These are phyloP conservation scores for Pleurotus citrinopileatus DNA, from an alignment of 768 basidiomycete genomes.

Conservation along the genomic window DNA sequence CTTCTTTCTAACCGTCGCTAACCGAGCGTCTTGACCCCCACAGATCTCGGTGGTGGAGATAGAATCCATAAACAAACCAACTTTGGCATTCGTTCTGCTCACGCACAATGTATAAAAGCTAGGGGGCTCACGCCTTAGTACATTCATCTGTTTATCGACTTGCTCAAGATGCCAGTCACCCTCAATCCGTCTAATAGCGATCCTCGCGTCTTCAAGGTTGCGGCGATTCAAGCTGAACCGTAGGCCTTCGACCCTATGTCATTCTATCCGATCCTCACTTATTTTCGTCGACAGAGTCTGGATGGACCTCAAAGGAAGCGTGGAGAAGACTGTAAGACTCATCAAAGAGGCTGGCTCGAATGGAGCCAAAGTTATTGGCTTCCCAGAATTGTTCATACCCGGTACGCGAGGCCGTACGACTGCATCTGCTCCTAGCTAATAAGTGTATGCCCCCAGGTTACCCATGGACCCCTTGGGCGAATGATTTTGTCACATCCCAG, in stretches of 20 bases:
- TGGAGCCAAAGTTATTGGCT: conserved; percentile 28
- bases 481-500: conserved; percentile 23
- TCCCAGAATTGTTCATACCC: conserved; percentile 28
- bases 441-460: conserved; percentile 18
- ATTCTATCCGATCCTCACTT: not conserved
- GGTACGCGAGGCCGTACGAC: conserved; percentile 10
- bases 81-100: not conserved
- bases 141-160: not conserved
- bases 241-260: not conserved
- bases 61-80: not conserved
- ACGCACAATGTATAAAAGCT: not conserved
- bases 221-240: conserved; percentile 5
- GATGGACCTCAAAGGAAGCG: conserved; percentile 20
- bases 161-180: conserved; percentile 4
- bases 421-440: not conserved
- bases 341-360: conserved; percentile 23
- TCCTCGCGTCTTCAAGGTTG: conserved; percentile 3
- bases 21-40: not conserved
- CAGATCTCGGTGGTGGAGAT: not conserved
- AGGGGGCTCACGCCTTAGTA: not conserved
- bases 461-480: conserved; percentile 30
- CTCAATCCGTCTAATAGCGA: conserved; percentile 9
- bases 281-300: conserved; percentile 1
- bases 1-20: not conserved
- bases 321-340: conserved; percentile 25